Conservation (phyloP, 225 moss, liverwort and hornwort species). For the Straminergon stramineum region DNA sequence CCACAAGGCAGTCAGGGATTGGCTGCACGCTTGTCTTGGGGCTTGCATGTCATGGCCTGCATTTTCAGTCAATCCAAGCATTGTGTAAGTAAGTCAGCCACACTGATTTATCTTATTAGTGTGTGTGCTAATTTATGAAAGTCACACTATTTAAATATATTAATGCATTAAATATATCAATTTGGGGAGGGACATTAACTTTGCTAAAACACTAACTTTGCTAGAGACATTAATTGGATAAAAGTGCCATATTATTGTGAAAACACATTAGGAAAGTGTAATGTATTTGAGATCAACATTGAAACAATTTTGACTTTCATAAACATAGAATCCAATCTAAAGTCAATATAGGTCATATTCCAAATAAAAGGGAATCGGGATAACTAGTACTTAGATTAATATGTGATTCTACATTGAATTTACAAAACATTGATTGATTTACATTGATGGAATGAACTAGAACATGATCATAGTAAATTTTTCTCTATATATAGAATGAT, state of each 20-base stretch:
- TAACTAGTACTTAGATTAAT: background rate
- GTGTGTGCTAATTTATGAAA: background rate
- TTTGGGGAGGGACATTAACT: background rate
- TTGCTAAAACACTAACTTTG: background rate
- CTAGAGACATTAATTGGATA: background rate
- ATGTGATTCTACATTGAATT: background rate
- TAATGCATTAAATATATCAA: background rate
- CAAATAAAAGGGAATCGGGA: background rate
- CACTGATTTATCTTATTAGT: background rate
- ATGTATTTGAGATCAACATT: no score
- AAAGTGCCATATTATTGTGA: accelerated
- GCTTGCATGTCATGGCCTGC: background rate
- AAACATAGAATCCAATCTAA: background rate
- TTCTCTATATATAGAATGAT: background rate
- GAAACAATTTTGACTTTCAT: background rate
- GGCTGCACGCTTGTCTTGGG: background rate
- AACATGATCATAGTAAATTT: background rate
- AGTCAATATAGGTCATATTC: background rate
- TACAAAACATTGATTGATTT: background rate
- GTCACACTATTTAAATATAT: background rate
- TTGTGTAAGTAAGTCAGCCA: no score
- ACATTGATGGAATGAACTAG: background rate
- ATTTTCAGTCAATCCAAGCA: background rate
- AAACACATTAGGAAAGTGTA: background rate
- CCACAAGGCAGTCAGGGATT: background rate